Evolutionary conservation across 352 stramenopile species (phyloP).

Genomic region (Peronospora destructor): DNA sequence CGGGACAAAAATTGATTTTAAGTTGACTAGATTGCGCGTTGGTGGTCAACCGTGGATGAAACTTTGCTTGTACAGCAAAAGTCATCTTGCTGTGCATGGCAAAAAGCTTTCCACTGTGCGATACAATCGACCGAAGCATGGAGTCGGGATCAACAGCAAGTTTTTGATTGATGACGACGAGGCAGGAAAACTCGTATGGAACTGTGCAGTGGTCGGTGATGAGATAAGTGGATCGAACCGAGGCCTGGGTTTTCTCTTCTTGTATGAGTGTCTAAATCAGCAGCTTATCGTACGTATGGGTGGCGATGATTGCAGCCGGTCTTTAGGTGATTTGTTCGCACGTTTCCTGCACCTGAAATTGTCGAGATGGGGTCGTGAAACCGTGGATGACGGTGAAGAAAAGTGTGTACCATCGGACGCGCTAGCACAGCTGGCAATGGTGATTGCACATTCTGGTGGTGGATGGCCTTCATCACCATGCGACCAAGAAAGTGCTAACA

Average conservation of each 20-base stretch:
- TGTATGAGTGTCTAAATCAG: constrained; percentile 77
- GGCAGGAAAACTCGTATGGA: constrained; percentile 75
- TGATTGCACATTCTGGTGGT: constrained; percentile 46
- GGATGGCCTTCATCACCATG: constrained; percentile 56
- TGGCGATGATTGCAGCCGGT: constrained; percentile 63
- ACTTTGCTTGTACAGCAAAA: constrained; percentile 64
- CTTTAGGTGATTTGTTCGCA: constrained; percentile 67
- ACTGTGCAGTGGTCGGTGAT: constrained; percentile 71
- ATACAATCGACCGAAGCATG: constrained; percentile 76
- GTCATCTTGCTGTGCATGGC: constrained; percentile 62
- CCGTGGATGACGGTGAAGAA: constrained; percentile 79
- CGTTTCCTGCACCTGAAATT: constrained; percentile 82
- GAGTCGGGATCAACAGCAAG: constrained; percentile 40
- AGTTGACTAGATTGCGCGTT: constrained; percentile 59
- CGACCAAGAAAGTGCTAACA: constrained; percentile 56
- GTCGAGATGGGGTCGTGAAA: constrained; percentile 77
- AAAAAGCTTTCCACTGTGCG: constrained; percentile 79
- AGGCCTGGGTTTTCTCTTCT: constrained; percentile 67
- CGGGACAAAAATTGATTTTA: constrained; percentile 42
- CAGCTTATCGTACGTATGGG: constrained; percentile 60
- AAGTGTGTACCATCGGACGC: constrained; percentile 67
- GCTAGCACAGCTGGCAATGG: constrained; percentile 67
- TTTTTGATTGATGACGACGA: constrained; percentile 76
- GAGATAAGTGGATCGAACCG: constrained; percentile 79
- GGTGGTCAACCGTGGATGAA: constrained; percentile 84